Evolutionary conservation across 2,329 filamentous ascomycete species (phyloP).

Genomic region (Periconia digitata): DNA sequence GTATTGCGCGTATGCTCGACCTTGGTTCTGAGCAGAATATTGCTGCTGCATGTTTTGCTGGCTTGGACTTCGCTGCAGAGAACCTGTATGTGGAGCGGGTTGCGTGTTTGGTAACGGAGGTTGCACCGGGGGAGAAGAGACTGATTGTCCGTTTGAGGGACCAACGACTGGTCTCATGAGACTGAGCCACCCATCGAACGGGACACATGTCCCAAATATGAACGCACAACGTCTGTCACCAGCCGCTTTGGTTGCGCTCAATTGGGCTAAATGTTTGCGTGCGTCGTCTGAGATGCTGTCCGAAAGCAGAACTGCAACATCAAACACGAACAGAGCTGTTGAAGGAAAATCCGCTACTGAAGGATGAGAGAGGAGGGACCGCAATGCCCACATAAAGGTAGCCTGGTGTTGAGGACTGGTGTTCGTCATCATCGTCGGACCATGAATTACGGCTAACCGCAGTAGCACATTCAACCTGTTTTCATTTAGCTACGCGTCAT

Average conservation of each 20-base stretch:
- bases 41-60: conserved; percentile 28
- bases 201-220: conserved; percentile 40
- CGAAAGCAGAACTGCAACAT: conserved; percentile 46
- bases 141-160: conserved; percentile 10
- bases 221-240: conserved; percentile 43
- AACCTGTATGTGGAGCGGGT: conserved; percentile 22
- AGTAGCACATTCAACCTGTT: conserved; percentile 41
- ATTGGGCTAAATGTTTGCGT: conserved; percentile 35
- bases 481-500: conserved; percentile 12
- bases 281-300: conserved; percentile 45
- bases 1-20: conserved; percentile 25
- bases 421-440: conserved; percentile 23
- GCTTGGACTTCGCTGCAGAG: conserved; percentile 30
- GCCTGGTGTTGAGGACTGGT: conserved; percentile 31
- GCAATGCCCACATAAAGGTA: conserved; percentile 38
- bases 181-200: conserved; percentile 47
- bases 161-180: conserved; percentile 36
- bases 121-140: conserved; percentile 17
- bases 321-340: conserved; percentile 46
- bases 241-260: conserved; percentile 23
- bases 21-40: conserved; percentile 8
- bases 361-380: conserved; percentile 41
- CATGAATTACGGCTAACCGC: conserved; percentile 45
- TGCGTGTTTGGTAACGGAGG: conserved; percentile 14
- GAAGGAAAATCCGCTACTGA: conserved; percentile 37